Conservation (phyloP, 2,329 filamentous ascomycete species). For the Fusarium mundagurra region DNA sequence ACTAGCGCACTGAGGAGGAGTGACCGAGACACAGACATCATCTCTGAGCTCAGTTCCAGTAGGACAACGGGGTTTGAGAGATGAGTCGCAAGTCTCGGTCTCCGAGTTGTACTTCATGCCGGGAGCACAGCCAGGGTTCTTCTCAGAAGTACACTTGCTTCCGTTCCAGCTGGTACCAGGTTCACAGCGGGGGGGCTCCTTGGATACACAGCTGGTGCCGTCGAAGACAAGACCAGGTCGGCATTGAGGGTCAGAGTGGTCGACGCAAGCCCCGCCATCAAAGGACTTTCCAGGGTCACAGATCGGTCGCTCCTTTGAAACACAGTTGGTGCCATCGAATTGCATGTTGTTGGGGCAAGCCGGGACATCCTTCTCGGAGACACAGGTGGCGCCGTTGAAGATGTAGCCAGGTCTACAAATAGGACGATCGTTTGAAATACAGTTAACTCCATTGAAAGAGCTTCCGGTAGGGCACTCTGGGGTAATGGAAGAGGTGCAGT, state of each 20-base stretch:
- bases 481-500: background rate
- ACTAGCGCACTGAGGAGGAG: background rate
- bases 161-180: conserved; percentile 1
- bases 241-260: background rate
- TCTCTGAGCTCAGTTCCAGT: conserved; percentile 2
- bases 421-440: background rate
- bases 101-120: conserved; percentile 5
- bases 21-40: conserved; percentile 5
- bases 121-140: background rate
- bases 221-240: background rate
- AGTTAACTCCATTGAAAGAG: background rate
- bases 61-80: background rate
- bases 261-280: background rate
- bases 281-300: background rate
- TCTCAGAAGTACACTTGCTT: conserved; percentile 7
- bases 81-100: conserved; percentile 9
- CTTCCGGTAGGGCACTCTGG: background rate
- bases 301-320: background rate
- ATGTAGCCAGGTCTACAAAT: background rate
- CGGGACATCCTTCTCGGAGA: background rate
- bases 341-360: background rate
- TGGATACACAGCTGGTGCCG: conserved; percentile 10
- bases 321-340: conserved; percentile 7
- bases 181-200: background rate
- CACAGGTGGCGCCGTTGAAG: background rate